phyloP scores from a whole-genome alignment of 768 basidiomycete genomes.

The Podaxis sp. region DNA sequence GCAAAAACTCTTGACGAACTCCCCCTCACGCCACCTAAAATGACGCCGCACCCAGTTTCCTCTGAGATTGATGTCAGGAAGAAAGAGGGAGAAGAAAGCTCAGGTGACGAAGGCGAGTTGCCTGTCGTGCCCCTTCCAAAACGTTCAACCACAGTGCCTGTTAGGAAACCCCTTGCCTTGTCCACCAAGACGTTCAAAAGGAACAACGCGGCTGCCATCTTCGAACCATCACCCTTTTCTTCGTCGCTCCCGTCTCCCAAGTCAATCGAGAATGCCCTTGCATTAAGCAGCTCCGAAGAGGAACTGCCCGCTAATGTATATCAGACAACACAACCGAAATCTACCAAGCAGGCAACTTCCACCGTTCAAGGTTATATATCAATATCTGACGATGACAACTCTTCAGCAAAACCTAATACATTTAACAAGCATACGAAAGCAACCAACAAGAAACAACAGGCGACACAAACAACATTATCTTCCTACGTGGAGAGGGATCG shows the following conservation, averaged over 20 bases:
- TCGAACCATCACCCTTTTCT: background rate
- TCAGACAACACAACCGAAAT: background rate
- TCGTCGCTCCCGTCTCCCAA: background rate
- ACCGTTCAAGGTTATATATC: constrained; percentile 4
- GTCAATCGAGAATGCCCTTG: background rate
- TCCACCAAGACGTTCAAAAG: background rate
- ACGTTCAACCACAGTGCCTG: background rate
- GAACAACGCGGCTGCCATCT: background rate
- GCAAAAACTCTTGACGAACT: background rate
- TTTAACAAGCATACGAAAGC: background rate
- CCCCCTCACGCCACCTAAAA: background rate
- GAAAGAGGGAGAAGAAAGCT: constrained; percentile 1
- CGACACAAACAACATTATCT: background rate
- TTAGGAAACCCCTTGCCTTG: background rate
- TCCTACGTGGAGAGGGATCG: background rate
- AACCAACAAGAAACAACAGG: background rate
- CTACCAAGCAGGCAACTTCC: background rate
- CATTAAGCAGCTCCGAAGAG: background rate
- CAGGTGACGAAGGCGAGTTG: constrained; percentile 5
- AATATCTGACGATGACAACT: constrained; percentile 6
- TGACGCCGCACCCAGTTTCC: background rate
- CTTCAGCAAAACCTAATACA: background rate
- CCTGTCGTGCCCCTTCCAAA: background rate
- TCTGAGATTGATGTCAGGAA: background rate
- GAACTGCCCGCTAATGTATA: constrained; percentile 7